phyloP scores from a whole-genome alignment of 2,329 filamentous ascomycete genomes.

The Calonectria multiphialidica region DNA sequence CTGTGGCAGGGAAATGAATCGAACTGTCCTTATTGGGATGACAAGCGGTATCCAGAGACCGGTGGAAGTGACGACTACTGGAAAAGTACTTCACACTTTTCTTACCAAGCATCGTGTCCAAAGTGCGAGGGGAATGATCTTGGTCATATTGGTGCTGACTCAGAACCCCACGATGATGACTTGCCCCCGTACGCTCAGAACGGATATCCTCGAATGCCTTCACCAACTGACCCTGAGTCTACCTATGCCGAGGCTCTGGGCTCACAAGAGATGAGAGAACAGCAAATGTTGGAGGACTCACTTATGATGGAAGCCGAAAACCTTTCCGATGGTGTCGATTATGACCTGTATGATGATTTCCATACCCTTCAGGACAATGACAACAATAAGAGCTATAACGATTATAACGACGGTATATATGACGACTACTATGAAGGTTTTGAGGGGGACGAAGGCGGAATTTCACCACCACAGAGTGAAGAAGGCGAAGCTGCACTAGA shows the following conservation, averaged over 20 bases:
- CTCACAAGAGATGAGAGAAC: not conserved
- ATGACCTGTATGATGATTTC: not conserved
- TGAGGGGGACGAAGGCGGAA: too few relatives aligned
- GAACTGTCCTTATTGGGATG: slow-evolving; percentile 29
- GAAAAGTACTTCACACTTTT: not conserved
- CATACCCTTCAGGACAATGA: too few relatives aligned
- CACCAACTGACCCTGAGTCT: not conserved
- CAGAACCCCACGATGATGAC: not conserved
- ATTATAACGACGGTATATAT: too few relatives aligned
- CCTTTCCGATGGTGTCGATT: not conserved
- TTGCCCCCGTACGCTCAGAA: not conserved
- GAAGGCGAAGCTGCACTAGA: too few relatives aligned
- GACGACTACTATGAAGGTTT: too few relatives aligned
- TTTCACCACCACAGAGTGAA: too few relatives aligned
- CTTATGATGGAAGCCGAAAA: not conserved
- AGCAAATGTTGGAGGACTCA: not conserved
- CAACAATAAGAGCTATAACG: too few relatives aligned
- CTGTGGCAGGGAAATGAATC: slow-evolving; percentile 23
- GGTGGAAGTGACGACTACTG: not conserved
- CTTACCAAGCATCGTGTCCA: not conserved
- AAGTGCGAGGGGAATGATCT: not conserved
- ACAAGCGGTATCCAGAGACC: slow-evolving; percentile 14
- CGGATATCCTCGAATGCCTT: not conserved
- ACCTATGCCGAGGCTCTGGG: not conserved
- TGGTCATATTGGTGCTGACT: too few relatives aligned